Evolutionary conservation across 1,284 basidiomycete genomes (phyloP), one percentile per base, ranked within the genome.

Genomic region (Mycena citricolor): DNA sequence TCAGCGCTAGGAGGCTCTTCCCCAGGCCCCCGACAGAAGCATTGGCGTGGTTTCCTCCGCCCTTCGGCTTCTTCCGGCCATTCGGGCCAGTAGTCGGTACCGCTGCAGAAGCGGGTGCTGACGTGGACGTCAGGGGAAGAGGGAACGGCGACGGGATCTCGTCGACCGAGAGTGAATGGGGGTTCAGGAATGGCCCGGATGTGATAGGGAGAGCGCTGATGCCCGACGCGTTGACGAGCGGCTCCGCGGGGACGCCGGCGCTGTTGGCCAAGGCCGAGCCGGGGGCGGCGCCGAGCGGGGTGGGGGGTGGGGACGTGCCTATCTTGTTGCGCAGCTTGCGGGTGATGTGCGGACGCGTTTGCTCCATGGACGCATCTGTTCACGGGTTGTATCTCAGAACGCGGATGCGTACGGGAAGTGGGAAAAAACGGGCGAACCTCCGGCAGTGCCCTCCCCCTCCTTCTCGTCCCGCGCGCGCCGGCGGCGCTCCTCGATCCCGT

Each of bases 121-220:
- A 65, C 45, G 66, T 71, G 13, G 76, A 70, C 3, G 83, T 85
- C 16, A 90, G 74, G 3, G 87, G 79, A 12, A 90, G 70, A 0
- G 87, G 84, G 68, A 89, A 90, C 4, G 85, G 84, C 0, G 87
- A 89, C 2, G 86, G 83, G 21, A 90, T 74, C 57, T 90, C 87
- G 54, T 90, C 88, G 30, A 90, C 81, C 3, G 82, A 75, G 33
- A 90, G 77, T 1, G 86, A 89, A 57, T 87, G 83, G 4, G 86
- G 87, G 58, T 88, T 89, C 13, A 77, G 73, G 58, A 87, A 74
- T 0, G 81, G 80, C 0, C 81, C 83, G 2, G 78, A 71, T 1
- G 81, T 81, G 45, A 85, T 76, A 5, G 80, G 75, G 4, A 79
- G 66, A 19, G 56, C 65, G 49, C 64, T 63, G 39, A 71, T 73